These are phyloP conservation scores for Crithidia sp. DNA, from an alignment of 208 protist species.

Conservation along the genomic window DNA sequence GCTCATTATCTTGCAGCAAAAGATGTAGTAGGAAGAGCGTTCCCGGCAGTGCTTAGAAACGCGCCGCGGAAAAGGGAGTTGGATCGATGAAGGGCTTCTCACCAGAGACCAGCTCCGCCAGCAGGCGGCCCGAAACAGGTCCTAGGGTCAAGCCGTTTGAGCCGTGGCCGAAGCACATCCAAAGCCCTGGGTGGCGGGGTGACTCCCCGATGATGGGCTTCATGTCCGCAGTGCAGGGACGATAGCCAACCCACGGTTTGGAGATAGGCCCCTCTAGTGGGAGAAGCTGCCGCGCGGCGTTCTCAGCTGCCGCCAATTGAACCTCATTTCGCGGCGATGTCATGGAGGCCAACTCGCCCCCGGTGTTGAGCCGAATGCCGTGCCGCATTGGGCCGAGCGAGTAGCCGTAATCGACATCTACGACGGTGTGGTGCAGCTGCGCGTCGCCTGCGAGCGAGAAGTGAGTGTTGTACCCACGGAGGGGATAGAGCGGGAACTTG, in stretches of 20 bases:
- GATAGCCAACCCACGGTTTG: conserved; percentile 26
- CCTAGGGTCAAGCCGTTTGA: conserved; percentile 31
- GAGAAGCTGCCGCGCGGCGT: conserved; percentile 15
- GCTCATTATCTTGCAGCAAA: too few species aligned
- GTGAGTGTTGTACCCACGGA: conserved; percentile 44
- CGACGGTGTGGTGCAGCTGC: conserved; percentile 22
- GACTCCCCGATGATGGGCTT: conserved; percentile 34
- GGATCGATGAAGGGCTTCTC: conserved; percentile 35
- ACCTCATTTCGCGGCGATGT: conserved; percentile 13
- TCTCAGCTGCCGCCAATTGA: conserved; percentile 23
- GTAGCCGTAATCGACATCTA: conserved; percentile 34
- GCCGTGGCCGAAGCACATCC: conserved; percentile 36
- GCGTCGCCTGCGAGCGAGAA: conserved; percentile 12
- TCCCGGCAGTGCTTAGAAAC: conserved; percentile 4
- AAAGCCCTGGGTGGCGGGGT: conserved; percentile 25
- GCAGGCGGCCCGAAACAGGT: conserved; percentile 27
- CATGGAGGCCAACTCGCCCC: conserved; percentile 31
- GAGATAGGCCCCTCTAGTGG: conserved; percentile 24
- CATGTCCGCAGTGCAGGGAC: conserved; percentile 35
- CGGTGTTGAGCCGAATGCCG: conserved; percentile 35
- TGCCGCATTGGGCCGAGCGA: conserved; percentile 25
- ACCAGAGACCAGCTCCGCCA: conserved; percentile 28
- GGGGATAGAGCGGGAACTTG: conserved; percentile 27
- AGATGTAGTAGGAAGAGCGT: too few species aligned
- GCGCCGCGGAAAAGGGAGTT: conserved; percentile 24